phyloP scores from a whole-genome alignment of 2,329 filamentous ascomycete species.

The Pestalotiopsis sp. region DNA sequence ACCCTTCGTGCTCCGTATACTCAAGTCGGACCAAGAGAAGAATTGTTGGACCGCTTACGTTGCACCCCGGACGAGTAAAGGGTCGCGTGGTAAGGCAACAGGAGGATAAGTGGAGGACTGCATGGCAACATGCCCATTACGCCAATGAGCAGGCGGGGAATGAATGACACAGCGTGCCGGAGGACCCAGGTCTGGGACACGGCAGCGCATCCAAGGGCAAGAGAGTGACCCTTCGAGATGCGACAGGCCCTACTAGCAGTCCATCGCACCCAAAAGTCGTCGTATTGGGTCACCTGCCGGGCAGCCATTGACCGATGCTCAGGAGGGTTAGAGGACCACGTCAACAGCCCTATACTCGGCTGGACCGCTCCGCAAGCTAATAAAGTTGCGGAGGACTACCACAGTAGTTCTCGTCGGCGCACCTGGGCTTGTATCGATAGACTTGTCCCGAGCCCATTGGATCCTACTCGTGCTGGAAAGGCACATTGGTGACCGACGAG shows the following conservation, averaged over 20 bases:
- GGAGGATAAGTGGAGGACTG: slow-evolving; percentile 18
- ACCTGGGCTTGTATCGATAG: neutral
- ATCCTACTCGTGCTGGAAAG: neutral
- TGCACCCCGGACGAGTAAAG: slow-evolving; percentile 21
- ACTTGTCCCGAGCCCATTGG: neutral
- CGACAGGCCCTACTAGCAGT: neutral
- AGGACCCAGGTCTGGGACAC: neutral
- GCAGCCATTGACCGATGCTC: neutral
- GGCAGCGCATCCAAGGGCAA: neutral
- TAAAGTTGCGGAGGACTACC: neutral
- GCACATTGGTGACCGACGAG: neutral
- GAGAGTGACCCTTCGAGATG: neutral
- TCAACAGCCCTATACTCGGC: slow-evolving; percentile 11
- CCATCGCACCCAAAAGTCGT: neutral
- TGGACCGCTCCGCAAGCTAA: neutral
- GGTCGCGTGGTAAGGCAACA: slow-evolving; percentile 16
- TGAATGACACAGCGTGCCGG: slow-evolving; percentile 15
- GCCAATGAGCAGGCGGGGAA: slow-evolving; percentile 18
- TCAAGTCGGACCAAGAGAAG: neutral
- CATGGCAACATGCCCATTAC: slow-evolving; percentile 15
- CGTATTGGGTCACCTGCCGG: slow-evolving; percentile 1
- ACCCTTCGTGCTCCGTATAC: too few relatives aligned
- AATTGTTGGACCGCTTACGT: slow-evolving; percentile 13
- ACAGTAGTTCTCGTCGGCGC: neutral
- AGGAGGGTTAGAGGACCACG: neutral